Base-by-base conservation (phyloP, 371 early-diverging fungal species). In the Syncephalastrum contaminatum region DNA sequence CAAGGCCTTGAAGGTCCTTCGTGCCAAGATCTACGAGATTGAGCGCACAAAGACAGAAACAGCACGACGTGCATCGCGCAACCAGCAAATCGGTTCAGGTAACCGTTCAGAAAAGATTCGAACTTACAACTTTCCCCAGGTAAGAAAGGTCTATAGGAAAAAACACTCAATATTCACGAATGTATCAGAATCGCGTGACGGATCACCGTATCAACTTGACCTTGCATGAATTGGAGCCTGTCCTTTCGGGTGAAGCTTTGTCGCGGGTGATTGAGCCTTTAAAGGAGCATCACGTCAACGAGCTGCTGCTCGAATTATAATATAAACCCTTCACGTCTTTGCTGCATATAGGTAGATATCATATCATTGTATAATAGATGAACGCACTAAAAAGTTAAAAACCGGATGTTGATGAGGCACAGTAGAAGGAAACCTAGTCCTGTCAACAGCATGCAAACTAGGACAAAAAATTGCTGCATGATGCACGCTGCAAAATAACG, bases 61-160 rank as follows among this genome's bases (percentile, higher is more conserved):
- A 3, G 86, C 81, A 54, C 72, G 92, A 46, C 61, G 89, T 0
- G 76, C 83, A 44, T 74, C 83, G 12, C 65, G 93, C 18, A 84
- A 86, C 54, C 75, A 77, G 30, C 87, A 85, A 56, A 85, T 85
- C 51, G 65, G 73, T 27, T 88, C 86, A 4, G 93, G 90, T 18
- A 84, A 83, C 24, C 78, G 94, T 46, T 91, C 91, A 0, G 94
- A 93, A 64, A 92, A 92, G 72, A 90, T 90, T 48, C 75, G 94
- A 40, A 93, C 94, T 0, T 93, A 93, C 63, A 93, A 93, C 54
- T 93, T 80, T 60, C 83, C 88, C 14, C 90, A 90, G 70, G 80
- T 75, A 70, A 54, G 24, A 46, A 40, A 22, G 6, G 10, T 2
- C 10, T 2, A 30, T 10, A 30, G 7, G n/a, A 18, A 7, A 19